These are phyloP conservation scores for Aspergillus pseudoviridinutans DNA, from an alignment of 2,329 filamentous ascomycete species.

Conservation along the genomic window DNA sequence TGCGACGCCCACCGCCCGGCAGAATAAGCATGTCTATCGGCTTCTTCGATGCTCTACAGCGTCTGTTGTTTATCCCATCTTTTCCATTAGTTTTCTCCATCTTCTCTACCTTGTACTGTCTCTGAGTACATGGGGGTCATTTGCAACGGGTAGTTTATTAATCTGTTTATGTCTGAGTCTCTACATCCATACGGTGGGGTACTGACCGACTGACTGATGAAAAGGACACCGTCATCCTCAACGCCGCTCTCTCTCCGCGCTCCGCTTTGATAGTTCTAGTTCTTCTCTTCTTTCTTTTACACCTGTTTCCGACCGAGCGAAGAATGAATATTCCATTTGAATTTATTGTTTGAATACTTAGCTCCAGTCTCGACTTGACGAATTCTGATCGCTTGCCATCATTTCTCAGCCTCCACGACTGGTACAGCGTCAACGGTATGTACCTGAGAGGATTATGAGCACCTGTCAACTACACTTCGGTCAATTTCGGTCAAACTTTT, in stretches of 20 bases:
- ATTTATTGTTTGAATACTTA: background rate
- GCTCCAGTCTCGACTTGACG: background rate
- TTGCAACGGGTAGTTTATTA: background rate
- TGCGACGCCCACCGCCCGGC: conserved; percentile 18
- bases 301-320: background rate
- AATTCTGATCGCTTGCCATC: background rate
- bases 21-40: conserved; percentile 8
- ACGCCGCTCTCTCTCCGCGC: background rate
- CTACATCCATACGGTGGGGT: too few species aligned
- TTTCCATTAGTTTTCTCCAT: background rate
- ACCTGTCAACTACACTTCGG: background rate
- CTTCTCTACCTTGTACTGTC: background rate
- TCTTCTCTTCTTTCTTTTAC: background rate
- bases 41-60: background rate
- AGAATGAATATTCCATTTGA: background rate
- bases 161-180: background rate
- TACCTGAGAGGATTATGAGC: background rate
- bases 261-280: background rate
- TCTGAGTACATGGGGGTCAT: background rate
- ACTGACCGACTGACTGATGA: background rate
- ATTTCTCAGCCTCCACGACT: background rate
- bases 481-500: background rate
- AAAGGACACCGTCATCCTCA: conserved; percentile 16
- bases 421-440: background rate
- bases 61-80: background rate